These are phyloP conservation scores for Beauveria varroae DNA, from an alignment of 2,329 filamentous ascomycete species.

Conservation along the genomic window DNA sequence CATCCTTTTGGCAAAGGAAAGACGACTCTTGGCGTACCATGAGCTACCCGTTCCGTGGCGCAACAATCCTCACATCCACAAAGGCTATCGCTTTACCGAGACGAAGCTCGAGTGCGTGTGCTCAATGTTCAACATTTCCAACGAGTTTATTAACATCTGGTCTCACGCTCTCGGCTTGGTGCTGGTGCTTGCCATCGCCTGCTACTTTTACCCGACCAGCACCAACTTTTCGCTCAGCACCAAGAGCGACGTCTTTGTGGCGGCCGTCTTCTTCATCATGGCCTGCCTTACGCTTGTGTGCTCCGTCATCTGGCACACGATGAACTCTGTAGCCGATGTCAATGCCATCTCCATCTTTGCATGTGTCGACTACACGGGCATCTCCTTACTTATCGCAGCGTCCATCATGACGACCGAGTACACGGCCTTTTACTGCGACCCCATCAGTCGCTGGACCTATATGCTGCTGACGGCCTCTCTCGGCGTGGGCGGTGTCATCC, in stretches of 20 bases:
- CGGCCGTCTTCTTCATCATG: slow-evolving; percentile 91
- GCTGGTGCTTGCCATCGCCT: slow-evolving; percentile 78
- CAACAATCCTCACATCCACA: slow-evolving; percentile 86
- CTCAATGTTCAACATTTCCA: slow-evolving; percentile 77
- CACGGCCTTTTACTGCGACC: slow-evolving; percentile 97
- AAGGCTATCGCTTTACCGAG: slow-evolving; percentile 89
- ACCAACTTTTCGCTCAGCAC: slow-evolving; percentile 80
- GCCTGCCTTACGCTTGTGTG: slow-evolving; percentile 92
- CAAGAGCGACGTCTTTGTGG: slow-evolving; percentile 82
- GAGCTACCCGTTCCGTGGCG: slow-evolving; percentile 89
- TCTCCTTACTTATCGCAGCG: slow-evolving; percentile 87
- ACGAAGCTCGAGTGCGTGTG: slow-evolving; percentile 82
- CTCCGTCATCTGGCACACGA: slow-evolving; percentile 96
- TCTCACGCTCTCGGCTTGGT: slow-evolving; percentile 86
- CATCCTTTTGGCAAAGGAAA: slow-evolving; percentile 64
- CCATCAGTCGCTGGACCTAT: slow-evolving; percentile 76
- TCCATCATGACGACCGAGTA: slow-evolving; percentile 98
- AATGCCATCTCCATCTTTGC: slow-evolving; percentile 88
- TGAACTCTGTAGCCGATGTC: slow-evolving; percentile 92
- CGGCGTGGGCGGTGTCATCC: slow-evolving; percentile 77
- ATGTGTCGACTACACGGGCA: slow-evolving; percentile 97
- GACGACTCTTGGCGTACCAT: slow-evolving; percentile 79
- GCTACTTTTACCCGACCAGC: slow-evolving; percentile 91
- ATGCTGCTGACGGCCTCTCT: slow-evolving; percentile 74
- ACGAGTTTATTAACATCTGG: slow-evolving; percentile 98